Evolutionary conservation across 331 rosid species (phyloP).

Genomic region (Cydonia oblonga): DNA sequence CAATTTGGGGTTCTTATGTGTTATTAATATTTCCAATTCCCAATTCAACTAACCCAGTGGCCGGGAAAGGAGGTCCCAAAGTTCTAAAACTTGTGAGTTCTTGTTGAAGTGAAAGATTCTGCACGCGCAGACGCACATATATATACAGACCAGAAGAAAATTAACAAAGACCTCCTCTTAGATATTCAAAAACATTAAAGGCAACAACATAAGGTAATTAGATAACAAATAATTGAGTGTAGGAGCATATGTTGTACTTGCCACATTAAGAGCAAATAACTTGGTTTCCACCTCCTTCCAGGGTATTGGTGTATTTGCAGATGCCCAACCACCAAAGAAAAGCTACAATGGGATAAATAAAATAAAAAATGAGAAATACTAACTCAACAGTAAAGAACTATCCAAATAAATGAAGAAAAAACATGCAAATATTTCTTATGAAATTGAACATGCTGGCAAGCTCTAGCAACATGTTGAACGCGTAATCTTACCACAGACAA

Average conservation of each 20-base stretch:
- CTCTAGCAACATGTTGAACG: neutral
- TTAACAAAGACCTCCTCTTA: neutral
- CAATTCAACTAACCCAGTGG: neutral
- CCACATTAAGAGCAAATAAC: conserved; percentile 85
- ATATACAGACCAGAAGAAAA: neutral
- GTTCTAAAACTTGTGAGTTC: neutral
- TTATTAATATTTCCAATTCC: no score
- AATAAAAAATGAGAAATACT: neutral
- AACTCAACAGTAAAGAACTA: neutral
- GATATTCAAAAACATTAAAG: neutral
- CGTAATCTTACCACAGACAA: neutral
- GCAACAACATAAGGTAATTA: conserved; percentile 13
- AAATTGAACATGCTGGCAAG: neutral
- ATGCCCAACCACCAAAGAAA: conserved; percentile 65
- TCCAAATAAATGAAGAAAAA: neutral
- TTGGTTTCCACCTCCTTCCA: conserved; percentile 97
- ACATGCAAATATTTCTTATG: neutral
- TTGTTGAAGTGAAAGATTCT: neutral
- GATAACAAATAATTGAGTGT: neutral
- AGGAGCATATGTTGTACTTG: conserved; percentile 36
- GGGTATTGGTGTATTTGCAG: conserved; percentile 57
- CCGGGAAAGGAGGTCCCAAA: neutral
- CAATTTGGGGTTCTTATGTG: no score
- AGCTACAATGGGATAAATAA: conserved; percentile 43
- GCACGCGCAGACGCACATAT: neutral